A percentile compares a stretch with the other conserved stretches of the same genome.
Conservation (phyloP, 2,329 filamentous ascomycete genomes). For the Pseudocercospora eumusae region DNA sequence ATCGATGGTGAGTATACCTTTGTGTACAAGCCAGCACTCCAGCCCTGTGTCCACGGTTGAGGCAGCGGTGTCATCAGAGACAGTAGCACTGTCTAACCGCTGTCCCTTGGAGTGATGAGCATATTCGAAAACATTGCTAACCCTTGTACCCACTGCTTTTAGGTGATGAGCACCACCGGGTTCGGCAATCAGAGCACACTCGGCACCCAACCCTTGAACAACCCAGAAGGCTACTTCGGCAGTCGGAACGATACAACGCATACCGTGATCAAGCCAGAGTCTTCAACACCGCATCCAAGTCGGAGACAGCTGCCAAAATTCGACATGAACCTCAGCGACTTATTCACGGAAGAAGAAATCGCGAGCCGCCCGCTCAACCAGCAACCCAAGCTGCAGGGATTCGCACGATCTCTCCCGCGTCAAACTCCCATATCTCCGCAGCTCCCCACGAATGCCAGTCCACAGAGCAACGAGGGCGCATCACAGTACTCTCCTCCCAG, state of each 20-base stretch:
- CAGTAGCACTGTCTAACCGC: too few relatives aligned
- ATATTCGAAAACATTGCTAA: too few relatives aligned
- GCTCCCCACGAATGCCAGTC: slow-evolving; percentile 25
- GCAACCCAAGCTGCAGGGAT: slow-evolving; percentile 25
- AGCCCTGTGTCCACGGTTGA: too few relatives aligned
- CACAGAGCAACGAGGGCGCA: slow-evolving; percentile 21
- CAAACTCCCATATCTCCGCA: slow-evolving; percentile 24
- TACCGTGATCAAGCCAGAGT: slow-evolving; percentile 10
- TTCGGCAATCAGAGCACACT: slow-evolving; percentile 58
- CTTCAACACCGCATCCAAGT: slow-evolving; percentile 10
- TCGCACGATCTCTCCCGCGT: slow-evolving; percentile 31
- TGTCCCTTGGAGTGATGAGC: too few relatives aligned
- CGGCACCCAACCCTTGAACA: slow-evolving; percentile 34
- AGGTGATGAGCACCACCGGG: slow-evolving; percentile 66
- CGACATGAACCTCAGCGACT: slow-evolving; percentile 58
- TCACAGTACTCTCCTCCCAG: slow-evolving; percentile 11
- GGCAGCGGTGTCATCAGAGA: too few relatives aligned
- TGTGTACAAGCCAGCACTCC: too few relatives aligned
- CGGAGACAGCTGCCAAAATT: slow-evolving; percentile 51
- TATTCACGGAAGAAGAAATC: slow-evolving; percentile 51
- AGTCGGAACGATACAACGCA: slow-evolving; percentile 7
- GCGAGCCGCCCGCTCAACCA: slow-evolving; percentile 35
- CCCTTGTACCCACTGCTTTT: too few relatives aligned
- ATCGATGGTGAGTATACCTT: slow-evolving; percentile 67
- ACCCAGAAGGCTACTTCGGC: slow-evolving; percentile 34